Conservation (phyloP, 1,284 basidiomycete species). For the Austroboletus novae-zelandiae region DNA sequence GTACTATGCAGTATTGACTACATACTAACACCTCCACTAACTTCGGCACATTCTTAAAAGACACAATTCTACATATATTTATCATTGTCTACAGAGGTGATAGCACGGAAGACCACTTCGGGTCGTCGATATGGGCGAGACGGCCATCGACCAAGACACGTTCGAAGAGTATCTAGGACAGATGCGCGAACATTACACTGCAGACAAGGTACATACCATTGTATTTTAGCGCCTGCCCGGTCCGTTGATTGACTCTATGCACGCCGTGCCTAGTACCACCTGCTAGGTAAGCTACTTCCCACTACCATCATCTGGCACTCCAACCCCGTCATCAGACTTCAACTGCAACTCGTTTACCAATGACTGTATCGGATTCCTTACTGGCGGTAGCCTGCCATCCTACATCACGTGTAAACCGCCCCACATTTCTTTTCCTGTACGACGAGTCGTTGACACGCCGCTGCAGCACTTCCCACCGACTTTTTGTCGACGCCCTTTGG, state of each 20-base stretch:
- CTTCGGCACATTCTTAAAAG: too few relatives aligned
- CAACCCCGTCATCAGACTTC: conserved; percentile 51
- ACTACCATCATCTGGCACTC: not conserved
- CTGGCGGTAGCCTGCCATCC: conserved; percentile 72
- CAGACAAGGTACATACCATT: conserved; percentile 72
- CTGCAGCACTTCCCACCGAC: conserved; percentile 77
- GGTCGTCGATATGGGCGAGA: conserved; percentile 79
- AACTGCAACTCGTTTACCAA: conserved; percentile 93
- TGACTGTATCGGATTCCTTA: conserved; percentile 82
- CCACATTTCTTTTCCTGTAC: not conserved
- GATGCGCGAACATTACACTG: conserved; percentile 77
- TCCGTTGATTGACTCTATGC: not conserved
- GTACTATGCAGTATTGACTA: too few relatives aligned
- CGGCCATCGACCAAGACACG: conserved; percentile 78
- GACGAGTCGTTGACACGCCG: not conserved
- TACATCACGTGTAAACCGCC: conserved; percentile 65
- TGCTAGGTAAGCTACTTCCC: conserved; percentile 57
- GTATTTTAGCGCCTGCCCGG: not conserved
- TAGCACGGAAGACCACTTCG: conserved; percentile 65
- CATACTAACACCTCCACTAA: too few relatives aligned
- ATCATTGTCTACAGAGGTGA: too few relatives aligned
- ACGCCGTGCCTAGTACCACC: conserved; percentile 83
- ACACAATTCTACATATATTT: too few relatives aligned
- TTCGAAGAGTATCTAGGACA: conserved; percentile 80
- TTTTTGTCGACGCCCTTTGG: conserved; percentile 92